Evolutionary conservation across 2,329 filamentous ascomycete species (phyloP).

Genomic region (Penicillium sp.): DNA sequence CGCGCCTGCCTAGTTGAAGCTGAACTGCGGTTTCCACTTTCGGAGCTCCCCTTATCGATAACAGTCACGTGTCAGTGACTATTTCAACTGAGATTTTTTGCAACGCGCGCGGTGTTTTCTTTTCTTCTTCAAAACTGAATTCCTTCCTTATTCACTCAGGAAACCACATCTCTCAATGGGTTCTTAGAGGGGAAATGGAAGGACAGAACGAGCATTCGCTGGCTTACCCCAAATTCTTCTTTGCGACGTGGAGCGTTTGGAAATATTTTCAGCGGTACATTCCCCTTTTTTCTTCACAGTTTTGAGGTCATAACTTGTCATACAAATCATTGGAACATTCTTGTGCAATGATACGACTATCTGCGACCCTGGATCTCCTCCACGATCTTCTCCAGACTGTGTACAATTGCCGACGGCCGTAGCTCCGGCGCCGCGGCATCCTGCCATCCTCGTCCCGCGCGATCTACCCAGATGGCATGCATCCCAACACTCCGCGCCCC

Average conservation of each 20-base stretch:
- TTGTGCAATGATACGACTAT: conserved; percentile 39
- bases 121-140: conserved; percentile 46
- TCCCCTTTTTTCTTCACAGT: conserved; percentile 10
- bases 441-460: conserved; percentile 65
- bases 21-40: not conserved
- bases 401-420: conserved; percentile 59
- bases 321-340: too few species aligned
- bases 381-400: conserved; percentile 63
- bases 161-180: conserved; percentile 42
- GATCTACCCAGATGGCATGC: conserved; percentile 70
- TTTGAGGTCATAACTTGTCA: not conserved
- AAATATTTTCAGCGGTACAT: conserved; percentile 53
- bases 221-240: conserved; percentile 53
- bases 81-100: conserved; percentile 27
- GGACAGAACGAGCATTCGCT: conserved; percentile 46
- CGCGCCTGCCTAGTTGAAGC: not conserved
- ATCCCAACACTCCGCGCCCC: conserved; percentile 67
- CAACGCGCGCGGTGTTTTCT: conserved; percentile 27
- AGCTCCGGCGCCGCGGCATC: conserved; percentile 60
- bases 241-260: conserved; percentile 49
- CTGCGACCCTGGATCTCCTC: conserved; percentile 33
- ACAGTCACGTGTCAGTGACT: conserved; percentile 7
- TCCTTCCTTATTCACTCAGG: conserved; percentile 55
- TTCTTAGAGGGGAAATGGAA: conserved; percentile 53
- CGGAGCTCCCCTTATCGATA: conserved; percentile 3